Base-by-base conservation (phyloP, 2,329 filamentous ascomycete genomes). In the Parascedosporium putredinis region DNA sequence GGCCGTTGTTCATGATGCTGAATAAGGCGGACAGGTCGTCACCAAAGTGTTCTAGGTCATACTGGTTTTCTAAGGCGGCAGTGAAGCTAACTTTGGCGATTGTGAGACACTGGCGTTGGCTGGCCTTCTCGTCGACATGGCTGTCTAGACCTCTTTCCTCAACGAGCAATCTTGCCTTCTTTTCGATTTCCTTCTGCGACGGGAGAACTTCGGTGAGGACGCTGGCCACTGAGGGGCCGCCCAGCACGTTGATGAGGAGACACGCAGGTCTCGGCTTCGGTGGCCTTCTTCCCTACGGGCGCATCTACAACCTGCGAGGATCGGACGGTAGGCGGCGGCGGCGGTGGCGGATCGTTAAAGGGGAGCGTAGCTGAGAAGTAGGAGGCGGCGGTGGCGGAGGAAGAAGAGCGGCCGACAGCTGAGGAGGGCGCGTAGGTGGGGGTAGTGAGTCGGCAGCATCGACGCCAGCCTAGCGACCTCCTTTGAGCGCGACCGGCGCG, bases 321-420 rank as follows among this genome's bases (percentile, higher is more conserved):
- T 10, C 18, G 38, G 10, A 42, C n/a, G 42, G 4, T n/a, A 22
- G 42, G 20, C 76, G 53, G 69, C 72, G 2, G 76, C 73, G 74
- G 67, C 66, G 1, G 55, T 75, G 42, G 42, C 20, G 42, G 42
- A 23, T 25, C 23, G 12, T 25, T 23, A 18, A 14, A 25, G 23
- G 12, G 42, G 23, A 45, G 12, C 22, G 24, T 27, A 25, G 12
- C 22, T 6, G 10, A 12, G 14, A 14, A 12, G 14, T 23, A 25
- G 9, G 42, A 12, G 42, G 38, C 5, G 38, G 16, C 10, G 2
- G 63, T 76, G 29, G 74, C 74, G 14, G 54, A 60, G 12, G 54
- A 71, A 74, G 55, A 61, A 71, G 45, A 24, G 45, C 12, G 14
- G 18, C 12, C 29, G 45, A 34, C n/a, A n/a, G n/a, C n/a, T n/a